Base-by-base conservation (phyloP, 2,329 filamentous ascomycete species). In the Didymella lethalis region DNA sequence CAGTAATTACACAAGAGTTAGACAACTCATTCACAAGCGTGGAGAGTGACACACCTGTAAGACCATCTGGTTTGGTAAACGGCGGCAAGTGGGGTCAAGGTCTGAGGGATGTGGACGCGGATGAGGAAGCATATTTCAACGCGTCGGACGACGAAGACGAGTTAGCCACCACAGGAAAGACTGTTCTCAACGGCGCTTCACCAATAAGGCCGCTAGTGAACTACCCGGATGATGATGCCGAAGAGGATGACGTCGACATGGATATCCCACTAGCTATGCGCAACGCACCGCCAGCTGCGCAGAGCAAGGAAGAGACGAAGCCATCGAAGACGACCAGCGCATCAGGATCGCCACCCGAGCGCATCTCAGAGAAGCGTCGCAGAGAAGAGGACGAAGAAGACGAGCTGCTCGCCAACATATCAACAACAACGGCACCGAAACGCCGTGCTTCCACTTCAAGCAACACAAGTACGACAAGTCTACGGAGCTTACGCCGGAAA, bases 111-210 rank as follows among this genome's bases (percentile, higher is more conserved):
- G 85, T 93, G 72, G 94, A 97, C 73, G 84, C 89, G 6, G 88
- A 89, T 11, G 92, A 97, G 75, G 94, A 97, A 70, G 92, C 94
- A 43, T 99, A 98, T 77, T 98, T 96, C 85, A 94, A 96, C 69
- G 87, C 86, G 0, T 92, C 91, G 0, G 93, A 97, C 67, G 91
- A 95, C 46, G 93, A 97, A 7, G 91, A 92, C 12, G 82, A 88
- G 18, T 65, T 80, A 29, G 61, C 73, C 12, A 58, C 64, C 18
- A 59, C 70, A 6, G 69, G 64, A 20, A 79, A 79, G 51, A 59
- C 72, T 7, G 64, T 82, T 11, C 77, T 82, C 7, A 93, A 93
- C 65, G 91, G 88, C 25, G 83, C 84, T 14, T 86, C 87, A 20
- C 82, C 88, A 0, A 77, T 85, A 8, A 78, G 85, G 49, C 90